Conservation (phyloP, 768 basidiomycete genomes). For the Phlegmacium glaucopus region DNA sequence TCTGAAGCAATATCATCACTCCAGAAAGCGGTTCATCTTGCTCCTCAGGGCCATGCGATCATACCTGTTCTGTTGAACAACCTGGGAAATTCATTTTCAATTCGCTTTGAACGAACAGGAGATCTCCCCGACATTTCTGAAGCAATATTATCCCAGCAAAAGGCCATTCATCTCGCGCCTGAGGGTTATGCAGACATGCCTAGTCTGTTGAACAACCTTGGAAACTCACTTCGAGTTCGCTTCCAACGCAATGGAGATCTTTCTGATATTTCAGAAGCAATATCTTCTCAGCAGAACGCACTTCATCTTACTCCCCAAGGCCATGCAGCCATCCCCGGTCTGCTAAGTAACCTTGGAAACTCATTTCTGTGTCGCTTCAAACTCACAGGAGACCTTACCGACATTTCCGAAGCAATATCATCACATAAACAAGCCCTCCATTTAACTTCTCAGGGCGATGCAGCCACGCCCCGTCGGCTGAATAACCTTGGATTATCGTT, state of each 20-base stretch:
- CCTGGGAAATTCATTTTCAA: not conserved
- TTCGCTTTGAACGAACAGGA: not conserved
- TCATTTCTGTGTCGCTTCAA: too few species aligned
- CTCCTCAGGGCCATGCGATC: not conserved
- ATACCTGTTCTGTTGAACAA: not conserved
- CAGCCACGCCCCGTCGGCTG: not conserved
- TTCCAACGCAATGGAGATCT: not conserved
- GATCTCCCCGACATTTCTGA: not conserved
- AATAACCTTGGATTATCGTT: slow-evolving; percentile 2
- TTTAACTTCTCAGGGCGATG: not conserved
- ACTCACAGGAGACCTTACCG: slow-evolving; percentile 2
- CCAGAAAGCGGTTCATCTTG: not conserved
- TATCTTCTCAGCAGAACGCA: too few species aligned
- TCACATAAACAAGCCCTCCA: not conserved
- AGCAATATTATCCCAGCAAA: not conserved
- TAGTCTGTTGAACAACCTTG: not conserved
- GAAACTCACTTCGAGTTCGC: not conserved
- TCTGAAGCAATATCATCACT: slow-evolving; percentile 5
- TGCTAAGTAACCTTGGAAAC: too few species aligned
- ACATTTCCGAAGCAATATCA: slow-evolving; percentile 11
- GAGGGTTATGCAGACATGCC: not conserved
- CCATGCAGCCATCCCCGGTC: too few species aligned
- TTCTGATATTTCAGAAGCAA: too few species aligned
- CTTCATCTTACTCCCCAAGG: too few species aligned
- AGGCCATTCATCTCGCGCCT: not conserved